phyloP scores from a whole-genome alignment of 1,284 basidiomycete species.

The Athelia psychrophila region DNA sequence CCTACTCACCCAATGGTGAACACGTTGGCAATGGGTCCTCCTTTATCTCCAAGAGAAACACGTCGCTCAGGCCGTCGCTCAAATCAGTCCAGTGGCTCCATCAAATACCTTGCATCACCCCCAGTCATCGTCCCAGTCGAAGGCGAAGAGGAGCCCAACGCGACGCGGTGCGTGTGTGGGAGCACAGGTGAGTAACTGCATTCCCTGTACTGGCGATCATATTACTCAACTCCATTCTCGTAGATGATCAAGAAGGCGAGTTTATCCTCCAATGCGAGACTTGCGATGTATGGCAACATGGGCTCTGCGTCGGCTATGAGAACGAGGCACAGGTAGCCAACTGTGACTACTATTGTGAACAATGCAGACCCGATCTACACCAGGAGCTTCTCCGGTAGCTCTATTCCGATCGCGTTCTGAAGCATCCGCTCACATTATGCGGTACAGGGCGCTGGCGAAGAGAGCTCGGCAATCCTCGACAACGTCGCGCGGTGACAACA shows the following conservation, averaged over 20 bases:
- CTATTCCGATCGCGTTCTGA: background rate
- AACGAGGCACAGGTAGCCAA: slow-evolving; percentile 81
- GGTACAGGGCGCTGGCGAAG: slow-evolving; percentile 56
- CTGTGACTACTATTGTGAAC: slow-evolving; percentile 90
- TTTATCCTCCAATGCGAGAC: slow-evolving; percentile 98
- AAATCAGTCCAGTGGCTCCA: slow-evolving; percentile 58
- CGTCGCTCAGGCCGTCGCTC: slow-evolving; percentile 74
- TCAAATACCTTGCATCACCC: slow-evolving; percentile 74
- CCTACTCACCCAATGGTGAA: slow-evolving; percentile 40
- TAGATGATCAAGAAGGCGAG: slow-evolving; percentile 65
- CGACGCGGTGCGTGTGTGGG: slow-evolving; percentile 95
- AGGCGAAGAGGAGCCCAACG: slow-evolving; percentile 76
- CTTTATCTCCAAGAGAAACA: slow-evolving; percentile 72
- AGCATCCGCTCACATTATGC: slow-evolving; percentile 8
- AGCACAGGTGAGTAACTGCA: slow-evolving; percentile 63
- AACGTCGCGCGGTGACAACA: slow-evolving; percentile 43
- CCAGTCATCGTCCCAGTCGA: slow-evolving; percentile 39
- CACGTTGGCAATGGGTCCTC: slow-evolving; percentile 63
- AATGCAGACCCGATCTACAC: slow-evolving; percentile 89
- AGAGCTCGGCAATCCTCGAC: slow-evolving; percentile 63
- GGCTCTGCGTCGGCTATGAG: slow-evolving; percentile 93
- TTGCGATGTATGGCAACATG: slow-evolving; percentile 98
- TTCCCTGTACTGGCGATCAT: background rate
- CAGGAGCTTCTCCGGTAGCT: slow-evolving; percentile 70
- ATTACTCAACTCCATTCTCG: slow-evolving; percentile 14